Base-by-base conservation (phyloP, 768 basidiomycete genomes). In the Agaricus subrufescens region DNA sequence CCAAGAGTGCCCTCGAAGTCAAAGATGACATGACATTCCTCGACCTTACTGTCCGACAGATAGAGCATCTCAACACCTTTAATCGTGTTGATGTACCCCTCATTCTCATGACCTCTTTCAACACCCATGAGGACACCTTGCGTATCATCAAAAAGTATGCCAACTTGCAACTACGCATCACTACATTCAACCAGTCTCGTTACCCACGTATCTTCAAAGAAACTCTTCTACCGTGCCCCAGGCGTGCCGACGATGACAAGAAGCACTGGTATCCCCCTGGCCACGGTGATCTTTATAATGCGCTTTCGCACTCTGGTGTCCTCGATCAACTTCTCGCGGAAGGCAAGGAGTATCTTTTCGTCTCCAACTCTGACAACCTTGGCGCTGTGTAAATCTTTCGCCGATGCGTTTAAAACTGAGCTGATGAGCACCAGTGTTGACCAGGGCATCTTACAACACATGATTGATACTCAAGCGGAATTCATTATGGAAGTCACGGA, bases 31-130 rank as follows among this genome's bases (percentile, higher is more conserved):
- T 96, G 94, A 95, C 90, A 50, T 98, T 97, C 84, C 84, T 98
- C 60, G 95, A 98, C 71, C 82, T 98, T 60, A 89, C 85, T 54
- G 92, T 98, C 46, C 83, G 92, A 62, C 94, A 97, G 74, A 94
- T 98, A 65, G 93, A 97, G 79, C 91, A 96, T 71, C 85, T 96
- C 67, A 94, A 95, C 80, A 89, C 86, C 51, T 81, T 84, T 48
- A 77, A 83, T 67, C 83, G 83, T 60, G 87, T 91, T 72, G 89
- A 97, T 73, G 91, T 96, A 45, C 94, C 93, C n/a, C 88, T 97
- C 71, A 89, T 97, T 75, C 85, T 98, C 67, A 96, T 97, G 96
- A 97, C 94, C 67, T 96, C 93, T 54, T 98, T 98, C 82, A 96
- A 96, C 79, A 98, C 95, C 19, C 91, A 94, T 69, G 92, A 97